Evolutionary conservation across 1,284 basidiomycete species (phyloP).

Genomic region (Fomitopsis schrenkii): DNA sequence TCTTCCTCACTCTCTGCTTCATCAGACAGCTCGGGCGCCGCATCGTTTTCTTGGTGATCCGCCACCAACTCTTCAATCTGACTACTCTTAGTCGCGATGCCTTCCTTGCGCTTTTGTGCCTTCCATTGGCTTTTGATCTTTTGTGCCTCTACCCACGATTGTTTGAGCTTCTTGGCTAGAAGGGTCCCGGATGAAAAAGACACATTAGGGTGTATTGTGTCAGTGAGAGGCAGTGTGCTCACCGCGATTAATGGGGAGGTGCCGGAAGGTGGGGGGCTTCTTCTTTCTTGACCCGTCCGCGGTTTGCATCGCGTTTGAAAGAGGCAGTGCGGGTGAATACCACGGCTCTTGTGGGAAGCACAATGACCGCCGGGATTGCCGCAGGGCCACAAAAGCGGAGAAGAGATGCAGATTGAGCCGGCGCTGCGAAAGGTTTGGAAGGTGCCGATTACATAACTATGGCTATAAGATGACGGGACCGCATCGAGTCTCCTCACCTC

Average conservation of each 20-base stretch:
- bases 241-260: slow-evolving; percentile 64
- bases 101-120: slow-evolving; percentile 66
- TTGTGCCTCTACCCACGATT: slow-evolving; percentile 65
- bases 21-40: neutral
- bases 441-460: slow-evolving; percentile 9
- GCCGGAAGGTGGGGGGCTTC: slow-evolving; percentile 66
- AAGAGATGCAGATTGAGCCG: slow-evolving; percentile 1
- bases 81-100: slow-evolving; percentile 24
- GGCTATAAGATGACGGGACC: slow-evolving; percentile 7
- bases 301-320: slow-evolving; percentile 8
- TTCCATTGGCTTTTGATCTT: slow-evolving; percentile 79
- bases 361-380: neutral
- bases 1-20: slow-evolving; percentile 8
- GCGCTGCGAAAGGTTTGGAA: neutral
- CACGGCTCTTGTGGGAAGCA: neutral
- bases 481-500: slow-evolving; percentile 13
- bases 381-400: neutral
- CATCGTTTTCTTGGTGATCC: slow-evolving; percentile 8
- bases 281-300: slow-evolving; percentile 40
- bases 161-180: slow-evolving; percentile 70
- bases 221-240: slow-evolving; percentile 11
- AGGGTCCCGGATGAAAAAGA: slow-evolving; percentile 3
- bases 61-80: slow-evolving; percentile 13
- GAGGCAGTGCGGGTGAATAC: neutral
- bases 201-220: neutral